Conservation (phyloP, 129 eudicot species). For the Flaveria bidentis region DNA sequence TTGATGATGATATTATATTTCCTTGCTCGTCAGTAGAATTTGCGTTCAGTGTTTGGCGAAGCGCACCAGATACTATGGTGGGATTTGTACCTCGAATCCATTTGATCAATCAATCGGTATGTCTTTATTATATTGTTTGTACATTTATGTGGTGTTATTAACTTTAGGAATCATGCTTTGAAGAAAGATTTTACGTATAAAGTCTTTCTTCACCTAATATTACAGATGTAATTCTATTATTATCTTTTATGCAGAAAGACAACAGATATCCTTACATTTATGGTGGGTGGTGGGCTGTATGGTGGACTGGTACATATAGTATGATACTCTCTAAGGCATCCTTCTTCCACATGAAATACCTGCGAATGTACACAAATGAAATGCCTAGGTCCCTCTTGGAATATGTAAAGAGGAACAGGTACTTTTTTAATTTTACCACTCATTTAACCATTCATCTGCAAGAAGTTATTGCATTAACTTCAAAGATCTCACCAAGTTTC, state of each 20-base stretch:
- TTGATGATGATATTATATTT: slow-evolving; percentile 81
- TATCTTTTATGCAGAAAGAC: slow-evolving; percentile 48
- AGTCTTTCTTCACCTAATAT: slow-evolving; percentile 6
- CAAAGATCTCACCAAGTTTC: slow-evolving; percentile 16
- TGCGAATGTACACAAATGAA: slow-evolving; percentile 69
- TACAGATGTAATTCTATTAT: not conserved
- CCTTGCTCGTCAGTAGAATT: slow-evolving; percentile 80
- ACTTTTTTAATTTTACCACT: not conserved
- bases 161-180: not conserved
- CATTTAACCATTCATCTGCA: not conserved
- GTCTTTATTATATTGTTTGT: slow-evolving; percentile 20
- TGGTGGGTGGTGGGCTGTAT: slow-evolving; percentile 92
- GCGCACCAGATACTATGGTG: slow-evolving; percentile 89
- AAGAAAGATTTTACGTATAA: not conserved
- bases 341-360: slow-evolving; percentile 71
- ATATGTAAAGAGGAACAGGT: slow-evolving; percentile 72
- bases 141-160: not conserved
- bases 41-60: slow-evolving; percentile 74
- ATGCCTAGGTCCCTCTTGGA: slow-evolving; percentile 76
- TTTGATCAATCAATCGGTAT: slow-evolving; percentile 64
- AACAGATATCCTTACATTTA: slow-evolving; percentile 41
- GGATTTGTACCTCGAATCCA: slow-evolving; percentile 88
- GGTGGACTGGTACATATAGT: slow-evolving; percentile 88
- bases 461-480: slow-evolving; percentile 2
- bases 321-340: slow-evolving; percentile 91